phyloP scores from a whole-genome alignment of 2,329 filamentous ascomycete genomes.

The Geosmithia flava region DNA sequence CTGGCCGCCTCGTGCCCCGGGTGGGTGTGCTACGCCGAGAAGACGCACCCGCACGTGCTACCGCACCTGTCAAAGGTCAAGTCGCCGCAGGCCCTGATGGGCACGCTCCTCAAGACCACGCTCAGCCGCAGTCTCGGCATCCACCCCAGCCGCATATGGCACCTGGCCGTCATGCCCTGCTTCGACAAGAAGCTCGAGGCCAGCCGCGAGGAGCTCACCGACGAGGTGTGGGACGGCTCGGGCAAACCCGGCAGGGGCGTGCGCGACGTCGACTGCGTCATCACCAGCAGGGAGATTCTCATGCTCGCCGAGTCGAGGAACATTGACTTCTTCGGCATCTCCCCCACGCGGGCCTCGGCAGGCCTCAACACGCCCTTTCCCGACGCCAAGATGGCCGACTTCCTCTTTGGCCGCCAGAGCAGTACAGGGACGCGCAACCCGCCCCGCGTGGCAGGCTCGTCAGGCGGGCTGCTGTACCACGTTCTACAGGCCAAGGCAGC shows the following conservation, averaged over 20 bases:
- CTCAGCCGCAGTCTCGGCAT: slow-evolving; percentile 63
- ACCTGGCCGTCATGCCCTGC: slow-evolving; percentile 93
- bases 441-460: slow-evolving; percentile 55
- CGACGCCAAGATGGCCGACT: slow-evolving; percentile 54
- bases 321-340: slow-evolving; percentile 62
- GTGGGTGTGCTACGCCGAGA: slow-evolving; percentile 98
- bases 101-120: slow-evolving; percentile 79
- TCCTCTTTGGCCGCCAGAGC: slow-evolving; percentile 45
- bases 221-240: slow-evolving; percentile 54
- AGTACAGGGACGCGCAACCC: slow-evolving; percentile 22
- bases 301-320: slow-evolving; percentile 75
- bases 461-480: slow-evolving; percentile 80
- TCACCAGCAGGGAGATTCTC: slow-evolving; percentile 88
- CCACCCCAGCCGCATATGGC: slow-evolving; percentile 74
- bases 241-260: slow-evolving; percentile 41
- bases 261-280: slow-evolving; percentile 93
- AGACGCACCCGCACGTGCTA: slow-evolving; percentile 88
- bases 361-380: slow-evolving; percentile 47
- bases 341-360: slow-evolving; percentile 39
- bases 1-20: slow-evolving; percentile 88
- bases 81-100: slow-evolving; percentile 84
- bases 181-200: slow-evolving; percentile 99
- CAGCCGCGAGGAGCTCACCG: slow-evolving; percentile 82
- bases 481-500: slow-evolving; percentile 65
- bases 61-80: slow-evolving; percentile 86